Base-by-base conservation (phyloP, 352 stramenopile species). In the Pythium sukuiense region DNA sequence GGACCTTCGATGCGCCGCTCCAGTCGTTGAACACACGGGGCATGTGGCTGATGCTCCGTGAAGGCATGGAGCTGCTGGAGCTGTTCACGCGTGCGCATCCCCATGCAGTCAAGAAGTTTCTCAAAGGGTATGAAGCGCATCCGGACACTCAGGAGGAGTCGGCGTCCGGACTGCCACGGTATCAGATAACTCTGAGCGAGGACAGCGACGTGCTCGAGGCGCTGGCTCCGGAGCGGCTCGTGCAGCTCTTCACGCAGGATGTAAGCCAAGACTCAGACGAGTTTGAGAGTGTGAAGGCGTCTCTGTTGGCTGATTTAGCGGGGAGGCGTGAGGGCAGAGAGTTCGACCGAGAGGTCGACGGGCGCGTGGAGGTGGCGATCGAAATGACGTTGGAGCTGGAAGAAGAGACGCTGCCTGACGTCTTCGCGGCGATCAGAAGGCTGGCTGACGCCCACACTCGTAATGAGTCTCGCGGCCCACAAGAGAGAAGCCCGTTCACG, bases 51-150 rank as follows among this genome's bases (percentile, higher is more conserved):
- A 16, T 60, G 50, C 50, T 52, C 9, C 24, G 12, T 5, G 43
- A 50, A 50, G 43, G 11, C 43, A 50, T 29, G 43, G 43, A 50
- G 27, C 26, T 56, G 49, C 11, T 56, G 49, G 49, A 39, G 26
- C 18, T 56, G 49, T 27, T 39, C 26, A 13, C 43, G 18, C 43
- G 43, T n/a, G 43, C 30, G 43, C n/a, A 50, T 3, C 43, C 43
- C 5, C 43, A 50, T 2, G 14, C 20, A 29, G 43, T n/a, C 2
- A 13, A 8, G 2, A 13, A 13, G 6, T 4, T 41, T 5, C 8
- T 41, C 6, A 13, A 6, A 9, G 2, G 5, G 2, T 41, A 41
- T 9, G 35, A 41, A 11, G 35, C 6, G 35, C 6, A 41, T 9
- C 6, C 8, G 6, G 35, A 41, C 35, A 9, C 35, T 13, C 6